phyloP scores from a whole-genome alignment of 352 stramenopile genomes.

The Phytopythium oedochilum region DNA sequence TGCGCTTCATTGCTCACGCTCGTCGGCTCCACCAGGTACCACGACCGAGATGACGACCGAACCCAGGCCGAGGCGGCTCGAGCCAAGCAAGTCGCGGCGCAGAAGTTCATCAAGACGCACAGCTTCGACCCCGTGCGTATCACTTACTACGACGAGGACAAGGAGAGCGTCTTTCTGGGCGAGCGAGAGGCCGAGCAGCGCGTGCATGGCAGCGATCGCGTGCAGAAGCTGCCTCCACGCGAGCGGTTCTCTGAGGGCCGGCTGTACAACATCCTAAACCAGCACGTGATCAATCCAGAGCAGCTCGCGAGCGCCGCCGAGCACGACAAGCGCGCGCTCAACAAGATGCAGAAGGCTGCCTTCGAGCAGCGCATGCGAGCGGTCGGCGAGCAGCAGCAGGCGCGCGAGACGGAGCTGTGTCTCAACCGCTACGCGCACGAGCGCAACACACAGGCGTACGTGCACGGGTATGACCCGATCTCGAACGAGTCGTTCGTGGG shows the following conservation, averaged over 20 bases:
- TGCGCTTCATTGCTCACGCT: neutral
- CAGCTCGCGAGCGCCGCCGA: conserved; percentile 37
- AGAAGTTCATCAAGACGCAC: conserved; percentile 66
- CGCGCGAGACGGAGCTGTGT: conserved; percentile 35
- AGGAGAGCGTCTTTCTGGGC: conserved; percentile 45
- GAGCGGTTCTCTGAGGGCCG: conserved; percentile 63
- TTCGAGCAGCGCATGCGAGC: conserved; percentile 48
- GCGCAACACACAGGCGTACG: conserved; percentile 43
- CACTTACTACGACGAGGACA: conserved; percentile 48
- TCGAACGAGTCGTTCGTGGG: conserved; percentile 56
- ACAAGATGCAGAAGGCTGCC: conserved; percentile 58
- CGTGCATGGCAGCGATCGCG: conserved; percentile 49
- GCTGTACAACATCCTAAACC: conserved; percentile 81
- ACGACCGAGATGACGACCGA: conserved; percentile 44
- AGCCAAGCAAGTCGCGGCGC: conserved; percentile 43
- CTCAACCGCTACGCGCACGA: conserved; percentile 63
- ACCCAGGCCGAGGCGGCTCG: conserved; percentile 24
- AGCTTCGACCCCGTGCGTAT: conserved; percentile 61
- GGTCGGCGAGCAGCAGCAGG: conserved; percentile 27
- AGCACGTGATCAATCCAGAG: conserved; percentile 43
- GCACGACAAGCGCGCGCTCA: conserved; percentile 38
- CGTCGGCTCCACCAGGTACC: conserved; percentile 24
- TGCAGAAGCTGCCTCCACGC: conserved; percentile 41
- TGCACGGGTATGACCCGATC: conserved; percentile 63
- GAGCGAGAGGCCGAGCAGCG: conserved; percentile 31